Evolutionary conservation across 2,329 filamentous ascomycete species (phyloP).

Genomic region (Diaporthe batatas): DNA sequence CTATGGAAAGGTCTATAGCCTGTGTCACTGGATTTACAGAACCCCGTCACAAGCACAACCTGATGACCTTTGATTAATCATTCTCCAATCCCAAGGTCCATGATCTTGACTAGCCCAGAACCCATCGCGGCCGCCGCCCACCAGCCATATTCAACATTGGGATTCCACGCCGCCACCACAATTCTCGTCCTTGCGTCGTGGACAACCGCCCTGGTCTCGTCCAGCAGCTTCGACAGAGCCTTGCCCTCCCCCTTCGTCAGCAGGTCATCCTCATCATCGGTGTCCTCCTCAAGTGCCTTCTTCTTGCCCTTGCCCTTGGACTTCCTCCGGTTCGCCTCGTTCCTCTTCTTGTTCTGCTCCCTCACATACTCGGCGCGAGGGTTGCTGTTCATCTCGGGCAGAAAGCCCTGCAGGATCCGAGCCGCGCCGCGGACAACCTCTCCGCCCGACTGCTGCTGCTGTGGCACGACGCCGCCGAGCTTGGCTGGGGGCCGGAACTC

Average conservation of each 20-base stretch:
- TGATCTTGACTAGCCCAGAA: conserved; percentile 75
- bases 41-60: conserved; percentile 1
- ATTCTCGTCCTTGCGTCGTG: conserved; percentile 75
- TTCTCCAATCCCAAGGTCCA: conserved; percentile 69
- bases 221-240: conserved; percentile 42
- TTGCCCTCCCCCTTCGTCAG: conserved; percentile 44
- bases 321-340: conserved; percentile 51
- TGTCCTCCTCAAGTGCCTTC: conserved; percentile 49
- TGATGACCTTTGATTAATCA: neutral
- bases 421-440: conserved; percentile 59
- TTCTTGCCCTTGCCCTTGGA: conserved; percentile 49
- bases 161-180: conserved; percentile 76
- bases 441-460: neutral
- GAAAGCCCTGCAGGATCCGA: conserved; percentile 66
- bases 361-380: conserved; percentile 55
- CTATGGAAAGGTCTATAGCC: neutral
- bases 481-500: conserved; percentile 59
- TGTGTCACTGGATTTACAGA: neutral
- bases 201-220: conserved; percentile 57
- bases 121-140: conserved; percentile 77
- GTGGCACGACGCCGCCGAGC: conserved; percentile 1
- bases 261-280: conserved; percentile 46
- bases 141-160: conserved; percentile 73
- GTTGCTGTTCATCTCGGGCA: conserved; percentile 63
- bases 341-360: conserved; percentile 52